Percentiles rank a stretch among this genome's conserved stretches.
phyloP scores from a whole-genome alignment of 768 basidiomycete genomes.

The Boletus sp. region DNA sequence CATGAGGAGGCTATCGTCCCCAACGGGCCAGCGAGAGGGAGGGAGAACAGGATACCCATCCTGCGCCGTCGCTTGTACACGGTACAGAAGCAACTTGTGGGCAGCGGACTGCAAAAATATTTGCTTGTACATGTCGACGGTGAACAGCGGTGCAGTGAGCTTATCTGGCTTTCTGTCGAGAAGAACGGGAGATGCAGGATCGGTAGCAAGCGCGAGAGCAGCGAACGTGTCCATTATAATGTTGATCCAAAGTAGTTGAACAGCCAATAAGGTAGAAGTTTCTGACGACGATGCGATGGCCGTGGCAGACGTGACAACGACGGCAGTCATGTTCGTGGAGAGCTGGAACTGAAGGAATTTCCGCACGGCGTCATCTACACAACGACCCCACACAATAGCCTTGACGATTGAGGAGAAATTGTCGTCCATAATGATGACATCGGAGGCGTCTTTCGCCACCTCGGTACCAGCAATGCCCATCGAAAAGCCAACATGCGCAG shows the following conservation, averaged over 20 bases:
- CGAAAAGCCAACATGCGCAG: slow-evolving; percentile 94
- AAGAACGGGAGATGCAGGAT: slow-evolving; percentile 78
- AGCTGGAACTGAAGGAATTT: slow-evolving; percentile 98
- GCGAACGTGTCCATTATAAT: slow-evolving; percentile 99
- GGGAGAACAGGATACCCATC: too few relatives aligned
- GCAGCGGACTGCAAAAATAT: slow-evolving; percentile 82
- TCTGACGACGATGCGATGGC: slow-evolving; percentile 78
- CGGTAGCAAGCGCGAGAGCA: slow-evolving; percentile 94
- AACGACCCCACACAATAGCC: slow-evolving; percentile 99
- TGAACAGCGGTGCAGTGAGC: slow-evolving; percentile 86
- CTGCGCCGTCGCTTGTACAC: too few relatives aligned
- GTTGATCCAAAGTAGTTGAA: slow-evolving; percentile 98
- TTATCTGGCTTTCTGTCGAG: slow-evolving; percentile 90
- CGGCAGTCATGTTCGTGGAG: slow-evolving; percentile 93
- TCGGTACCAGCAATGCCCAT: slow-evolving; percentile 98
- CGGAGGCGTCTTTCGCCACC: slow-evolving; percentile 97
- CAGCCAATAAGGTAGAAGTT: slow-evolving; percentile 85
- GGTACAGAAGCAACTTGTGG: too few relatives aligned
- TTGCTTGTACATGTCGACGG: slow-evolving; percentile 95
- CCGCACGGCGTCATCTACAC: slow-evolving; percentile 95
- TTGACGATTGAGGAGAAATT: slow-evolving; percentile 95
- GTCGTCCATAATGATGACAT: slow-evolving; percentile 98
- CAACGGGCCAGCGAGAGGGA: too few relatives aligned
- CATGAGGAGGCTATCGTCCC: too few relatives aligned
- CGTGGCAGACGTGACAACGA: slow-evolving; percentile 88